Conservation (phyloP, 2,329 filamentous ascomycete genomes). For the Mollisia scopiformis region DNA sequence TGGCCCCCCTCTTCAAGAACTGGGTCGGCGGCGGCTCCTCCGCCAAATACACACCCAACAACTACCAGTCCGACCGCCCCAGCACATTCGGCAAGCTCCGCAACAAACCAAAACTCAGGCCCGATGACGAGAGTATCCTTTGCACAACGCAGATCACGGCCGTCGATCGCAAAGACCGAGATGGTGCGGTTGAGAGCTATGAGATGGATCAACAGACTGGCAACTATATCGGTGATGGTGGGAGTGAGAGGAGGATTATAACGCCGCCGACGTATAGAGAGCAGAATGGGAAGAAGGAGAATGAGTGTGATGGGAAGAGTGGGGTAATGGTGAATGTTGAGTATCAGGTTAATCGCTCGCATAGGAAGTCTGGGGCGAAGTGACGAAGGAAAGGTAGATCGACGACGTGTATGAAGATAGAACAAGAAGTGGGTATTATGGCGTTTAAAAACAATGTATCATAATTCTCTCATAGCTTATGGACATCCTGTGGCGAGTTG, state of each 20-base stretch:
- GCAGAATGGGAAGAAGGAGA: background rate
- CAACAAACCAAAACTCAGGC: constrained; percentile 5
- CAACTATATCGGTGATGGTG: background rate
- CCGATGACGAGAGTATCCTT: constrained; percentile 15
- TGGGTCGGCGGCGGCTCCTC: constrained; percentile 10
- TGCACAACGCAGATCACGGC: constrained; percentile 13
- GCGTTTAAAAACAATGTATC: no score
- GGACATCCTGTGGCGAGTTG: no score
- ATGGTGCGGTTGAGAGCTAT: background rate
- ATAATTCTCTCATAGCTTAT: no score
- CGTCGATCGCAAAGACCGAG: constrained; percentile 1
- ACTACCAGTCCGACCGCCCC: background rate
- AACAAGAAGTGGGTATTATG: no score
- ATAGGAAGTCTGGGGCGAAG: background rate
- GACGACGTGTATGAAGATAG: no score
- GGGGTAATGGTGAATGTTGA: constrained; percentile 1
- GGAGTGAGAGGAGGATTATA: constrained; percentile 12
- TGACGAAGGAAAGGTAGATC: background rate
- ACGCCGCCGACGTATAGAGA: background rate
- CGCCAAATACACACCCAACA: constrained; percentile 4
- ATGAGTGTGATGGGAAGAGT: background rate
- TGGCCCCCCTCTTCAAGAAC: constrained; percentile 11
- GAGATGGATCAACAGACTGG: constrained; percentile 10
- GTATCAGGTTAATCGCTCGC: background rate
- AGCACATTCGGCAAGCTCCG: constrained; percentile 14